Conservation (phyloP, 768 basidiomycete species). For the Vishniacozyma victoriae region DNA sequence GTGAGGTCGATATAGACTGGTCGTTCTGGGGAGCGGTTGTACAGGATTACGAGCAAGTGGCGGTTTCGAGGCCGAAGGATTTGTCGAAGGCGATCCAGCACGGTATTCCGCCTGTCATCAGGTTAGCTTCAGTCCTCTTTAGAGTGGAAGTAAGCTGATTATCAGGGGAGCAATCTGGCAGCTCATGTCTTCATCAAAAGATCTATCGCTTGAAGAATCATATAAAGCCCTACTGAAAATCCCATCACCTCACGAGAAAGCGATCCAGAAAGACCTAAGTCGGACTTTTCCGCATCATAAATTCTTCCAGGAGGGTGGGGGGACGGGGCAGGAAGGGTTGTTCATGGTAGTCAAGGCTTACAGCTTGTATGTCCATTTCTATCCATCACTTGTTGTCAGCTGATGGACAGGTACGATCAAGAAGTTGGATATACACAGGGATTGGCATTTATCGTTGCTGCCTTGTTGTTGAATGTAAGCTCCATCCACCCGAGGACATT, state of each 20-base stretch:
- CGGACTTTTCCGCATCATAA: slow-evolving; percentile 97
- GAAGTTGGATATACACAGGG: slow-evolving; percentile 98
- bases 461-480: slow-evolving; percentile 79
- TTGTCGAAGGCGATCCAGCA: slow-evolving; percentile 83
- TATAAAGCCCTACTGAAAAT: slow-evolving; percentile 80
- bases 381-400: not conserved
- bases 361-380: slow-evolving; percentile 60
- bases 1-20: slow-evolving; percentile 28
- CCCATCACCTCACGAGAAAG: slow-evolving; percentile 82
- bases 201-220: slow-evolving; percentile 70
- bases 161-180: slow-evolving; percentile 42
- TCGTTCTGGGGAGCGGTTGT: slow-evolving; percentile 89
- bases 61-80: slow-evolving; percentile 67
- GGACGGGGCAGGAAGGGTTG: slow-evolving; percentile 91
- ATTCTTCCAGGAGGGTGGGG: slow-evolving; percentile 89
- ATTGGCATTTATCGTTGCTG: slow-evolving; percentile 90
- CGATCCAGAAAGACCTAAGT: slow-evolving; percentile 86
- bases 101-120: slow-evolving; percentile 87
- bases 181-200: slow-evolving; percentile 85
- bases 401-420: slow-evolving; percentile 61
- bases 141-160: not conserved
- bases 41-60: slow-evolving; percentile 85
- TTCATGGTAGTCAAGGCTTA: slow-evolving; percentile 98
- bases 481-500: not conserved
- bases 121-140: slow-evolving; percentile 56